These are phyloP conservation scores for Jamesozyma gamospora DNA, from an alignment of 805 yeast genomes.

Conservation along the genomic window DNA sequence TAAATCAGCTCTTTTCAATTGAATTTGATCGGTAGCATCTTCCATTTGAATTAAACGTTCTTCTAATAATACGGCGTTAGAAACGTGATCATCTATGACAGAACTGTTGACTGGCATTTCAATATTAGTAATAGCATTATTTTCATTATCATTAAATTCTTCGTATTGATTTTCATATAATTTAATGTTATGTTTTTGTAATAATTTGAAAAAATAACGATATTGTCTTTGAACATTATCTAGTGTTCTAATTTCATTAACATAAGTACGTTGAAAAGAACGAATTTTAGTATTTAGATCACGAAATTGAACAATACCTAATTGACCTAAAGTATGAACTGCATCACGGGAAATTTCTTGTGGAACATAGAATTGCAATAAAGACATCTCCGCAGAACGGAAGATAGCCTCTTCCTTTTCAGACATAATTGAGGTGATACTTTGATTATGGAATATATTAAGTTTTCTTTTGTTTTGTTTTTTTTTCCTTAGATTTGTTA, in stretches of 20 bases:
- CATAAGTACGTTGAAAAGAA: slow-evolving; percentile 84
- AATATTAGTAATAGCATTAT: too few relatives aligned
- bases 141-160: slow-evolving; percentile 13
- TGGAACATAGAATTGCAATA: slow-evolving; percentile 84
- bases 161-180: slow-evolving; percentile 16
- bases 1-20: slow-evolving; percentile 44
- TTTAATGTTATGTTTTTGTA: slow-evolving; percentile 39
- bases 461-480: too few relatives aligned
- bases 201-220: slow-evolving; percentile 41
- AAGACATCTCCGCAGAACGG: slow-evolving; percentile 94
- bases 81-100: slow-evolving; percentile 62
- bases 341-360: slow-evolving; percentile 82
- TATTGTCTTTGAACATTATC: slow-evolving; percentile 88
- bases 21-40: slow-evolving; percentile 56
- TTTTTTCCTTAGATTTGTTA: too few relatives aligned
- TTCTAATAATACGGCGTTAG: slow-evolving; percentile 58
- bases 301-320: slow-evolving; percentile 78
- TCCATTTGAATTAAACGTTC: slow-evolving; percentile 62
- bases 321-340: slow-evolving; percentile 75
- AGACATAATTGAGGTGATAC: not conserved
- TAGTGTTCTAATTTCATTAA: slow-evolving; percentile 70
- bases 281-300: slow-evolving; percentile 76
- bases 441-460: too few relatives aligned
- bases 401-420: slow-evolving; percentile 30
- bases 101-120: slow-evolving; percentile 35